Base-by-base conservation (phyloP, 2,329 filamentous ascomycete genomes). In the Amesomyces nigricolor region DNA sequence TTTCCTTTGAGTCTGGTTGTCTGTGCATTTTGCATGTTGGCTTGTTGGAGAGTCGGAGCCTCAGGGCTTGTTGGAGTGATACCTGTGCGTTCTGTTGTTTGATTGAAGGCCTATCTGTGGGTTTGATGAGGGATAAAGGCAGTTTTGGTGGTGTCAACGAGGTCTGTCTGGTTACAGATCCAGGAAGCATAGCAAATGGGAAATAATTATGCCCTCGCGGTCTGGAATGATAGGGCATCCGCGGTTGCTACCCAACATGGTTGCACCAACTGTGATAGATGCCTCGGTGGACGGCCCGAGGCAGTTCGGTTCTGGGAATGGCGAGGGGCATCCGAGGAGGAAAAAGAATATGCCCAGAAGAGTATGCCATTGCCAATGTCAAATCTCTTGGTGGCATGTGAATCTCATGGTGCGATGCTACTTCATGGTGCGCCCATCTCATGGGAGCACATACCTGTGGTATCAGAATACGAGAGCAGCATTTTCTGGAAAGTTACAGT, bases 141-240 rank as follows among this genome's bases (percentile, higher is more conserved):
- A 42, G 7, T 19, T n/a, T 26, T 14, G 26, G 40, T 29, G 17
- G n/a, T 37, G 16, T 35, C 26, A 22, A 17, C 13, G 22, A 35
- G 32, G 32, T 16, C 40, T 51, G 40, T 51, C 40, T 38, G 30
- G 49, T 26, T 30, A 51, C 49, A 38, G 49, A 7, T 19, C 44
- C 40, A n/a, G 17, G 17, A 19, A 29, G 37, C 40, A 45, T 51
- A 51, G 40, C 49, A 40, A 44, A 51, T 44, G 13, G 40, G n/a
- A 45, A 51, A 22, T 45, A 16, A 16, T 51, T 45, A 32, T 32
- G 35, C 30, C n/a, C 7, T n/a, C 46, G 2, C 13, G 5, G 14
- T 14, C 26, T 14, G 2, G 19, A 9, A 13, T 37, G 49, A 51
- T 45, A 45, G 49, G 40, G 17, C 42, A 51, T 35, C 39, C 37